These are phyloP conservation scores for Lachnellula hyalina DNA, from an alignment of 2,329 filamentous ascomycete genomes.

Conservation along the genomic window DNA sequence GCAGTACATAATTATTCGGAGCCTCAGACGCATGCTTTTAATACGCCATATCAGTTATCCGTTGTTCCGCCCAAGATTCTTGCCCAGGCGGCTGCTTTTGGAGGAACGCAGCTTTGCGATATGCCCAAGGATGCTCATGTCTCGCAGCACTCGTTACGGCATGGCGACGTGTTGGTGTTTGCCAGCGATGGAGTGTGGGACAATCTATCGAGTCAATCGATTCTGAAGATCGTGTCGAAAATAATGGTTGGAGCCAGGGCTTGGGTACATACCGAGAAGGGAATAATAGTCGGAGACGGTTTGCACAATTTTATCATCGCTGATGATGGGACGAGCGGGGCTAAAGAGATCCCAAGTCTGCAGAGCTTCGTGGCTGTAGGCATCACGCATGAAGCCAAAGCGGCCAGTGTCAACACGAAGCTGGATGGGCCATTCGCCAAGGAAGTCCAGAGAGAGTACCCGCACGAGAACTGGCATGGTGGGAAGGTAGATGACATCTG, in stretches of 20 bases:
- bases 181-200: constrained; percentile 96
- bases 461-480: constrained; percentile 79
- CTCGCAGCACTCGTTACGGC: constrained; percentile 68
- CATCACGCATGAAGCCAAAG: constrained; percentile 77
- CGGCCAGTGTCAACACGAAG: constrained; percentile 74
- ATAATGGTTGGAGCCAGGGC: constrained; percentile 70
- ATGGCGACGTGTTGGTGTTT: constrained; percentile 90
- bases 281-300: constrained; percentile 58
- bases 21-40: constrained; percentile 94
- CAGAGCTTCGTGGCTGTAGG: constrained; percentile 75
- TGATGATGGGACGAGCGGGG: constrained; percentile 36
- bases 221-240: constrained; percentile 71
- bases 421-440: constrained; percentile 91
- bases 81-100: constrained; percentile 76
- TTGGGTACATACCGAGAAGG: constrained; percentile 61
- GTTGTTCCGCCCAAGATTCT: constrained; percentile 78
- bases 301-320: constrained; percentile 49
- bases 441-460: constrained; percentile 84
- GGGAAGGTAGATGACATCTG: constrained; percentile 97
- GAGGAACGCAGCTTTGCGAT: constrained; percentile 75
- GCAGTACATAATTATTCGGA: constrained; percentile 78
- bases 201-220: constrained; percentile 87
- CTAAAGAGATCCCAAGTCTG: constrained; percentile 43
- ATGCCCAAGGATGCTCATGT: constrained; percentile 78
- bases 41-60: constrained; percentile 92